phyloP scores from a whole-genome alignment of 2,329 filamentous ascomycete genomes.

The Bipolaris cookei region DNA sequence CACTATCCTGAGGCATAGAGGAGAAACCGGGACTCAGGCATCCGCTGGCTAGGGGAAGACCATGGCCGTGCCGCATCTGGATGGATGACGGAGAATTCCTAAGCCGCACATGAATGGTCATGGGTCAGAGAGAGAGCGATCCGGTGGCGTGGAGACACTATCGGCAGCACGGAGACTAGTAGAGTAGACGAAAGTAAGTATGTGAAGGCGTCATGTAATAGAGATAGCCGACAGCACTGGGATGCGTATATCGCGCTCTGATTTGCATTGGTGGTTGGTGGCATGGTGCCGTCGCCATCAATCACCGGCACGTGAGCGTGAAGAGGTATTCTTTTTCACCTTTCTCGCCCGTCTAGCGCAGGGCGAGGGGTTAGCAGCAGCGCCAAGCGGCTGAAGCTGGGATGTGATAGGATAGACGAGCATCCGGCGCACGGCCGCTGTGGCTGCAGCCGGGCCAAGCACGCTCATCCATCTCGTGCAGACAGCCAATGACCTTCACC shows the following conservation, averaged over 20 bases:
- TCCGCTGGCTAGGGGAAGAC: constrained; percentile 33
- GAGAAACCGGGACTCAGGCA: constrained; percentile 44
- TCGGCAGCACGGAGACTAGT: not conserved
- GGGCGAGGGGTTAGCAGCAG: constrained; percentile 7
- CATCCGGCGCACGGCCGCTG: constrained; percentile 25
- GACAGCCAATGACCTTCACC: constrained; percentile 23
- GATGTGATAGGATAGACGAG: constrained; percentile 25
- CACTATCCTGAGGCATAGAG: constrained; percentile 34
- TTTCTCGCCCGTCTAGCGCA: constrained; percentile 11
- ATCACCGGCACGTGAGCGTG: constrained; percentile 28
- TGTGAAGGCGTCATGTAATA: too few relatives aligned
- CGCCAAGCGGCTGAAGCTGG: constrained; percentile 21
- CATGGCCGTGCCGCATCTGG: constrained; percentile 14
- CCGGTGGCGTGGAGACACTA: not conserved
- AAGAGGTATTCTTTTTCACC: not conserved
- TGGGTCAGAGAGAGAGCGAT: too few relatives aligned
- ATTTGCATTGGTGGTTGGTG: not conserved
- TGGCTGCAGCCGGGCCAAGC: constrained; percentile 28
- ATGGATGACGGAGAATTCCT: constrained; percentile 14
- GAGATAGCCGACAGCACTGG: not conserved
- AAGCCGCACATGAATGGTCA: not conserved
- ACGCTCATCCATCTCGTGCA: constrained; percentile 26
- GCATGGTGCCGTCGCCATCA: constrained; percentile 7
- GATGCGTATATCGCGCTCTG: not conserved
- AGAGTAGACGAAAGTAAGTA: not conserved